Conservation (phyloP, 257 asterid genomes). For the Rehmannia glutinosa region DNA sequence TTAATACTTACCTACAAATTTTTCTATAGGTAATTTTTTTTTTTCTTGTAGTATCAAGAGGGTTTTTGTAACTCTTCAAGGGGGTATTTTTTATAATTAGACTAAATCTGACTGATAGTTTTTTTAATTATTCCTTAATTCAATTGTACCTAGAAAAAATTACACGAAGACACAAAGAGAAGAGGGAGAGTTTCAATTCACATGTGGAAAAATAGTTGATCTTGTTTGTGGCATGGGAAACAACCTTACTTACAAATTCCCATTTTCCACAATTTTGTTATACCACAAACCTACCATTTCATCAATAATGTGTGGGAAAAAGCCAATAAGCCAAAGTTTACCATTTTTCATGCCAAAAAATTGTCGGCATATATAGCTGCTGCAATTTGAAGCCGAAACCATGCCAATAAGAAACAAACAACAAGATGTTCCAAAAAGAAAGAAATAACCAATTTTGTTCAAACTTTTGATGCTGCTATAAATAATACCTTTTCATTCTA, state of each 20-base stretch:
- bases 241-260: neutral
- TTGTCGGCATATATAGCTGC: slow-evolving; percentile 12
- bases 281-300: neutral
- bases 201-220: neutral
- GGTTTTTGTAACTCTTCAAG: too few relatives aligned
- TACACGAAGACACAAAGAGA: too few relatives aligned
- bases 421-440: neutral
- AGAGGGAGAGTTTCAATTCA: neutral
- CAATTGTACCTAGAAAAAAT: too few relatives aligned
- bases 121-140: too few relatives aligned
- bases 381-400: neutral
- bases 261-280: slow-evolving; percentile 9
- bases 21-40: too few relatives aligned
- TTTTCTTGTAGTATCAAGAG: too few relatives aligned
- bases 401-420: neutral
- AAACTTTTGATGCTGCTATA: slow-evolving; percentile 2
- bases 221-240: slow-evolving; percentile 4
- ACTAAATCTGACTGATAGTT: too few relatives aligned
- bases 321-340: neutral
- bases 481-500: too few relatives aligned
- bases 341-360: slow-evolving; percentile 3
- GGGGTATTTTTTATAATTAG: too few relatives aligned
- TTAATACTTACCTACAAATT: too few relatives aligned
- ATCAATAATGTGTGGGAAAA: neutral
- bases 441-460: neutral